Conservation (phyloP, 225 moss, liverwort and hornwort genomes). For the Lunularia cruciata region DNA sequence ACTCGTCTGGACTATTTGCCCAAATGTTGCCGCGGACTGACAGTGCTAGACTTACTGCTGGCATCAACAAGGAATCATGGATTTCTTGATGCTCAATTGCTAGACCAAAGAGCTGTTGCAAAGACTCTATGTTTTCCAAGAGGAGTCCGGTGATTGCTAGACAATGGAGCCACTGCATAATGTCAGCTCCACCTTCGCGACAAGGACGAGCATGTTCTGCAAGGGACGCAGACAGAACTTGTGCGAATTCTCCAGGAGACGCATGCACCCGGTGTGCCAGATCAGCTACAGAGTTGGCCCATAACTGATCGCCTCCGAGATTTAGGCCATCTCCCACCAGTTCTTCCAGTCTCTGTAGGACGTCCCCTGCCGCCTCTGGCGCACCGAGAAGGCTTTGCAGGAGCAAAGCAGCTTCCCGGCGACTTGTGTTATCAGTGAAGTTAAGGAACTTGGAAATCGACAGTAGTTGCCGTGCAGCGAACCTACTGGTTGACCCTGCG, state of each 20-base stretch:
- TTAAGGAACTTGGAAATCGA: conserved; percentile 72
- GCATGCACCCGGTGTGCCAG: conserved; percentile 81
- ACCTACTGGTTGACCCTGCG: conserved; percentile 70
- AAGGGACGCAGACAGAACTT: conserved; percentile 66
- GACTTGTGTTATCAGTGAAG: conserved; percentile 79
- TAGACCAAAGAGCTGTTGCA: conserved; percentile 63
- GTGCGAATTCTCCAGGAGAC: conserved; percentile 79
- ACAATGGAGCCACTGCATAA: conserved; percentile 89
- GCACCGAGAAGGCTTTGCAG: conserved; percentile 67
- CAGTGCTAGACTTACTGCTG: conserved; percentile 58
- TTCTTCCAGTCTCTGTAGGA: conserved; percentile 30
- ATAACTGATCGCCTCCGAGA: conserved; percentile 91
- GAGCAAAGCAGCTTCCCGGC: conserved; percentile 69
- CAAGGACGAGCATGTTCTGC: conserved; percentile 79
- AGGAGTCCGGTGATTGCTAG: conserved; percentile 79
- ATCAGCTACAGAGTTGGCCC: conserved; percentile 80
- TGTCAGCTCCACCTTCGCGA: conserved; percentile 90
- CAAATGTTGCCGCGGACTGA: no score
- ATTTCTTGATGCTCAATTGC: conserved; percentile 83
- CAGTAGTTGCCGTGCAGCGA: conserved; percentile 83
- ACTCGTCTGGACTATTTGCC: no score
- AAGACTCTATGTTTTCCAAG: conserved; percentile 61
- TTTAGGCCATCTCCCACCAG: conserved; percentile 81
- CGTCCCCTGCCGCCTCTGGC: conserved; percentile 43
- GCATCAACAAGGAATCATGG: conserved; percentile 70